Conservation (phyloP, 768 basidiomycete species). For the Lentinus tigrinus region DNA sequence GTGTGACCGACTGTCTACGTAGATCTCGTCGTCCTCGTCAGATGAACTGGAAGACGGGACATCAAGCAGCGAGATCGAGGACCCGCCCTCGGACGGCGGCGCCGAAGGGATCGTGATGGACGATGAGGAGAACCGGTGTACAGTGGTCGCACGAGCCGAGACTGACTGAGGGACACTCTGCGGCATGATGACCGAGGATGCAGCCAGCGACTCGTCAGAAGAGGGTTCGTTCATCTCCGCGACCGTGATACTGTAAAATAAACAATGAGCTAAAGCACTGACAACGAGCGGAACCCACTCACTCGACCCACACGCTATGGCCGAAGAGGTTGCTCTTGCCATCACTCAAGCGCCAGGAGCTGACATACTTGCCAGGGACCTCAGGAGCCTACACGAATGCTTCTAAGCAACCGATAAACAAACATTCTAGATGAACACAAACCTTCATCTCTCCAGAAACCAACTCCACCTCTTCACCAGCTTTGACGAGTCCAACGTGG, state of each 20-base stretch:
- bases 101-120: conserved; percentile 24
- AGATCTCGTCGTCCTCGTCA: conserved; percentile 51
- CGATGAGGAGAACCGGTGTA: conserved; percentile 17
- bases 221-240: conserved; percentile 41
- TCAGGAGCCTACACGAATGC: conserved; percentile 62
- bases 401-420: not conserved
- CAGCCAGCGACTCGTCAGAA: conserved; percentile 53
- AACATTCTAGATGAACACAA: conserved; percentile 14
- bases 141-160: conserved; percentile 19
- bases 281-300: conserved; percentile 29
- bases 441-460: conserved; percentile 78
- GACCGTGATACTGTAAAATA: conserved; percentile 58
- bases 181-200: conserved; percentile 76
- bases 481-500: conserved; percentile 53
- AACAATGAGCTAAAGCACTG: not conserved
- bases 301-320: conserved; percentile 80
- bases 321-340: conserved; percentile 63
- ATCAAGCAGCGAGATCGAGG: conserved; percentile 60
- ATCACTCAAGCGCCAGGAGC: conserved; percentile 74
- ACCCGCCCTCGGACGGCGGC: conserved; percentile 32
- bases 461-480: conserved; percentile 60
- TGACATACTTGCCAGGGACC: conserved; percentile 64
- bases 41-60: conserved; percentile 44
- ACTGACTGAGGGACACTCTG: conserved; percentile 26
- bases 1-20: conserved; percentile 55